Evolutionary conservation across 228 moss, liverwort and hornwort genomes (phyloP), one percentile per base, ranked within the genome.

Genomic region (Sphagnum fallax): DNA sequence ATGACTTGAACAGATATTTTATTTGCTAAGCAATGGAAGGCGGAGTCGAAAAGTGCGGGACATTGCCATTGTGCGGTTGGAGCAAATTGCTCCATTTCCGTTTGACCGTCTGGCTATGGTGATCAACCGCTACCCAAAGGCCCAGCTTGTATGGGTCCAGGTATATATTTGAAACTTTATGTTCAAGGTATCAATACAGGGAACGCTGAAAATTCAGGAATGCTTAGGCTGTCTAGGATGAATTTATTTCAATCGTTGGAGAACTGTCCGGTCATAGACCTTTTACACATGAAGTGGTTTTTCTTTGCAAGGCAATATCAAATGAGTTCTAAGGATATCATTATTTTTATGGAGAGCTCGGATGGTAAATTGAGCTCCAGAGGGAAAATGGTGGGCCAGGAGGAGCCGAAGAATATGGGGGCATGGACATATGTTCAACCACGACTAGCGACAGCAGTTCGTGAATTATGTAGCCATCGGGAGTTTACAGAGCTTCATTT

Each of bases 381-480:
- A 32, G 32, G 32, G 32, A 32, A 32, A 32, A 55, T 47, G 63
- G 67, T 51, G 64, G 50, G 75, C 49, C 61, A 87, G 86, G 86
- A 87, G 78, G 86, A 87, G 74, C 86, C 86, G 6, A 87, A 87
- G 72, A 87, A 87, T 65, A 87, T 83, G 83, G 86, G 83, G 67
- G 83, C 86, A 10, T 87, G 86, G 86, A 70, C 76, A 10, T 87
- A 87, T 64, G 76, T 87, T 15, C 86, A 80, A 68, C 83, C 83
- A 69, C 80, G 86, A 76, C 65, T 87, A 52, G 86, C 80, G 10
- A 87, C 86, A 16, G 83, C 86, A 16, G 70, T 87, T 12, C 83
- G 83, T 10, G 83, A 83, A 58, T 68, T 83, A 48, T 87, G 83
- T 64, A 73, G 68, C 16, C 80, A 72, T 50, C 80, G 80, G 52